Evolutionary conservation across 352 stramenopile genomes (phyloP).

Genomic region (Phytophthora constricta): DNA sequence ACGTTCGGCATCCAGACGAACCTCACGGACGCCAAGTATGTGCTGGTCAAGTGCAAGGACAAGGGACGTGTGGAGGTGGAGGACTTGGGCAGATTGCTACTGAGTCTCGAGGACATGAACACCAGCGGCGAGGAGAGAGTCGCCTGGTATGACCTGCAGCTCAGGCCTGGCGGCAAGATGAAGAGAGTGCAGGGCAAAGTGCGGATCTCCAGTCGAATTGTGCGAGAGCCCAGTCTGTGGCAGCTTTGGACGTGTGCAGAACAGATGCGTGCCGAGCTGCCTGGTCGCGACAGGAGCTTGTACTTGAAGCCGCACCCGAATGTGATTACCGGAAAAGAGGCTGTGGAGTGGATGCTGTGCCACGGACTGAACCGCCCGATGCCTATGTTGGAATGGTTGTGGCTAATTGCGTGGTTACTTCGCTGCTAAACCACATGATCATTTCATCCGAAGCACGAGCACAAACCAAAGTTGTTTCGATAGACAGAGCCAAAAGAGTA

Average conservation of each 20-base stretch:
- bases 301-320: constrained; percentile 85
- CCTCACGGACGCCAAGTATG: constrained; percentile 76
- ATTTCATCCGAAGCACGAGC: background rate
- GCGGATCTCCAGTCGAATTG: constrained; percentile 83
- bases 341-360: constrained; percentile 86
- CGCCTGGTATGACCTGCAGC: constrained; percentile 87
- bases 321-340: constrained; percentile 84
- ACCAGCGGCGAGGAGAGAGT: constrained; percentile 83
- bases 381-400: constrained; percentile 18
- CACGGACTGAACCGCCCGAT: constrained; percentile 87
- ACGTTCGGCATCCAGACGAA: constrained; percentile 87
- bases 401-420: background rate
- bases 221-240: constrained; percentile 82
- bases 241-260: constrained; percentile 86
- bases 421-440: background rate
- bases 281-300: constrained; percentile 71
- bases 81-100: constrained; percentile 76
- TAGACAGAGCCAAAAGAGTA: background rate
- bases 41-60: constrained; percentile 90
- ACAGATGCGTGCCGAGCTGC: constrained; percentile 84
- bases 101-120: constrained; percentile 86
- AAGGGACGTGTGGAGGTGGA: constrained; percentile 87
- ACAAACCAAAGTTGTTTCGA: background rate
- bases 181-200: constrained; percentile 88
- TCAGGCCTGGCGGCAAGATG: constrained; percentile 83